Base-by-base conservation (phyloP, 805 yeast species). In the Allodekkera sacchari region DNA sequence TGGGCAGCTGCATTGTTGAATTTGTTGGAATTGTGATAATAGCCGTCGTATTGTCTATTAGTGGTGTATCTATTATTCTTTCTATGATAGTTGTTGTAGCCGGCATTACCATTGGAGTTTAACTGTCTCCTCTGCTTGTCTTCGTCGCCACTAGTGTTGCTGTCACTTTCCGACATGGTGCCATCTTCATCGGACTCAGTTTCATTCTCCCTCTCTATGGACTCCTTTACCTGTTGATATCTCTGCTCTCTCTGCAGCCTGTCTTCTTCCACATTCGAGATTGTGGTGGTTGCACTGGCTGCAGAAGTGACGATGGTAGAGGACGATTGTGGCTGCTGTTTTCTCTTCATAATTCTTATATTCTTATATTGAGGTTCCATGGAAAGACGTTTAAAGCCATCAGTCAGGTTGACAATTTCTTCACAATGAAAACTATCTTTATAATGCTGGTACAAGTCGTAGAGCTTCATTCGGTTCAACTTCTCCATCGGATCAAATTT, bases 161-260 rank as follows among this genome's bases (percentile, higher is more conserved):
- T 48, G 4, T 39, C 42, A 5, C 38, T 40, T 48, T 9, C 50
- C 53, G 2, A 44, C 56, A 8, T 45, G 47, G 6, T 53, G 11
- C 37, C 35, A 10, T 35, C 38, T 7, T 33, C 48, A 6, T 33
- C 53, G 1, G 41, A 50, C 7, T 47, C 53, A 4, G 43, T 47
- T 3, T 42, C 49, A 10, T 53, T 53, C n/a, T 57, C 59, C 24
- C 38, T 36, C 19, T 43, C 48, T 22, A 49, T 33, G 58, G 32
- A 62, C 58, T 35, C 63, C 44, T 34, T 65, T 57, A 36, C 68
- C 30, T 50, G 50, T 37, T 56, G 59, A 41, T 71, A 71, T 22
- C 55, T 43, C 25, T 58, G 63, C 41, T 67, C 73, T 36, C 63
- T 63, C 4, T 63, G 50, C 7, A 63, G 54, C 21, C 63, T 46